phyloP scores from a whole-genome alignment of 2,329 filamentous ascomycete genomes.

The Trichoderma koningii region DNA sequence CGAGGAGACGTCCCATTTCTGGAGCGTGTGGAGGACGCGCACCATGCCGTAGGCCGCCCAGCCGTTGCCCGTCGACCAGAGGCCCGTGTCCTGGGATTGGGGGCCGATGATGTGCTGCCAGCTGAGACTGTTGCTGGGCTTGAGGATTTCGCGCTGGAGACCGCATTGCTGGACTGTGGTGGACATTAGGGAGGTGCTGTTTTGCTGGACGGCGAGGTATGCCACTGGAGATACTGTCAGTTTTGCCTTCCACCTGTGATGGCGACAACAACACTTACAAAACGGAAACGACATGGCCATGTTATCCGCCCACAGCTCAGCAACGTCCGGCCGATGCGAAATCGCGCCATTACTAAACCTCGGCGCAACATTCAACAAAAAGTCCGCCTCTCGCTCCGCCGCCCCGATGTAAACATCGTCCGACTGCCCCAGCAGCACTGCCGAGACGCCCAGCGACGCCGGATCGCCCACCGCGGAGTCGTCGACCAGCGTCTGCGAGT shows the following conservation, averaged over 20 bases:
- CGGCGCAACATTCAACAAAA: slow-evolving; percentile 22
- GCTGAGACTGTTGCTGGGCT: slow-evolving; percentile 24
- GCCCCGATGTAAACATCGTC: slow-evolving; percentile 27
- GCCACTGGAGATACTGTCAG: not conserved
- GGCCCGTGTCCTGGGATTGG: slow-evolving; percentile 28
- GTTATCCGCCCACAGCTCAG: slow-evolving; percentile 29
- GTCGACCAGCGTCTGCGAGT: slow-evolving; percentile 21
- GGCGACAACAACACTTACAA: not conserved
- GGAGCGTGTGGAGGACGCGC: slow-evolving; percentile 28
- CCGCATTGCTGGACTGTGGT: slow-evolving; percentile 25
- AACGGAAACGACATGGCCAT: slow-evolving; percentile 30
- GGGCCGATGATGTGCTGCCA: slow-evolving; percentile 30
- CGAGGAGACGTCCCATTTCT: slow-evolving; percentile 27
- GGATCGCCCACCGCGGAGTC: slow-evolving; percentile 28
- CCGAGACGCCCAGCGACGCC: slow-evolving; percentile 29
- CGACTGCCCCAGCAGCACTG: slow-evolving; percentile 27
- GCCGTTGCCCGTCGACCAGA: slow-evolving; percentile 29
- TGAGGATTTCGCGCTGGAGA: slow-evolving; percentile 27
- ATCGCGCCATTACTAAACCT: slow-evolving; percentile 27
- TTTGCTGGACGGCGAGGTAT: slow-evolving; percentile 24
- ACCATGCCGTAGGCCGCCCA: slow-evolving; percentile 29
- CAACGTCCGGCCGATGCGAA: slow-evolving; percentile 27
- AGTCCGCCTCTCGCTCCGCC: slow-evolving; percentile 25
- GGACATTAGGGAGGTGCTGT: slow-evolving; percentile 21
- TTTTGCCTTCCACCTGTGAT: not conserved